Percentiles rank a stretch among this genome's conserved stretches.
These are phyloP conservation scores for Fusarium veterinarium DNA, from an alignment of 2,329 filamentous ascomycete species.

Conservation along the genomic window DNA sequence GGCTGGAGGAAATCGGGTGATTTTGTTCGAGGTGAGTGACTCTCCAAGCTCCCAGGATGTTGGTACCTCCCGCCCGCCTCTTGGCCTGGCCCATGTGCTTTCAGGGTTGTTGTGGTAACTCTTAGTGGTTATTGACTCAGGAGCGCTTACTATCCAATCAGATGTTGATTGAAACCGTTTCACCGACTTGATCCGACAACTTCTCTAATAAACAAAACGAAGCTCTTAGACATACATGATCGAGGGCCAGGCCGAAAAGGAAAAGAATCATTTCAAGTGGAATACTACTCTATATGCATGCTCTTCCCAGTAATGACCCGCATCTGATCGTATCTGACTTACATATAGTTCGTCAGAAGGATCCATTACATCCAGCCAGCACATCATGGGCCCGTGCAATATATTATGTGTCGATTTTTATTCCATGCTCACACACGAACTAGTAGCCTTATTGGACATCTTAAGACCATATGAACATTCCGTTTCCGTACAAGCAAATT, in stretches of 20 bases:
- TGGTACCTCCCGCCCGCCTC: slow-evolving; percentile 25
- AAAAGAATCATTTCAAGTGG: slow-evolving; percentile 2
- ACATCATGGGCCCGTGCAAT: slow-evolving; percentile 29
- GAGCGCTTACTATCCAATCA: slow-evolving; percentile 15
- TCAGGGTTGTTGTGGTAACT: slow-evolving; percentile 34
- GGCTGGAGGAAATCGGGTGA: slow-evolving; percentile 45
- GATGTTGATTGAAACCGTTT: slow-evolving; percentile 1
- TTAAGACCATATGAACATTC: not conserved
- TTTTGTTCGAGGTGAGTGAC: slow-evolving; percentile 35
- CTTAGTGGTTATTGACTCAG: slow-evolving; percentile 37
- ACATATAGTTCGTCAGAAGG: slow-evolving; percentile 20
- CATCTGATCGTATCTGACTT: slow-evolving; percentile 21
- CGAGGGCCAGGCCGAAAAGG: not conserved
- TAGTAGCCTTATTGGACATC: not conserved
- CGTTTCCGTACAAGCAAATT: not conserved
- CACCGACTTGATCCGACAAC: slow-evolving; percentile 22
- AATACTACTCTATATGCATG: slow-evolving; percentile 19
- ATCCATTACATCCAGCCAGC: slow-evolving; percentile 23
- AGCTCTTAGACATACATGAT: not conserved
- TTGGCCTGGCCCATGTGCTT: slow-evolving; percentile 16
- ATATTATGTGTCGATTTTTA: slow-evolving; percentile 19
- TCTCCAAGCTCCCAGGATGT: slow-evolving; percentile 28
- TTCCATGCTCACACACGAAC: not conserved
- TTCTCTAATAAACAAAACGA: not conserved
- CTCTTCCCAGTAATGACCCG: slow-evolving; percentile 14